Base-by-base conservation (phyloP, 805 yeast species). In the Ogataea methanolica region DNA sequence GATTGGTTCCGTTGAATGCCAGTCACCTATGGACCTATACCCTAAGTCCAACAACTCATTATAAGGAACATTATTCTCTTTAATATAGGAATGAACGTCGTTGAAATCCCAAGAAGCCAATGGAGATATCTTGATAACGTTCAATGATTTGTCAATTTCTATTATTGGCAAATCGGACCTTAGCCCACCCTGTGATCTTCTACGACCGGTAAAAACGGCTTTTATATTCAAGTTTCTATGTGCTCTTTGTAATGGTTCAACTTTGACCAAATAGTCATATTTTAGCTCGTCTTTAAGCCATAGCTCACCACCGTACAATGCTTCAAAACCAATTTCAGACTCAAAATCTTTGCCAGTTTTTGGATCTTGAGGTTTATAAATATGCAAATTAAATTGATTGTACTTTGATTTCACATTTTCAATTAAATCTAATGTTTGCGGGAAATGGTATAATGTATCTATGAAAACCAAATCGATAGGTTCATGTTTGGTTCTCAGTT, bases 1-100 rank as follows among this genome's bases (percentile, higher is more conserved):
- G 11, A 88, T 96, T 2, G 98, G 97, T 31, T 69, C 81, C 0
- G 98, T 92, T 1, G 96, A 88, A 66, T 92, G 98, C 79, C 91
- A 92, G 66, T 92, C 98, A 1, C 98, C 98, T 15, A 92, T 79
- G 0, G 96, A 88, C 60, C 89, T 83, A 67, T 91, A 92, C 0
- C 97, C 97, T 47, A 82, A 70, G 65, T 90, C 92, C 35, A 92
- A 70, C 33, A 92, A 72, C 51, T 79, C 89, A 61, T 92, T 92
- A 68, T 86, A 88, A 4, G 97, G 97, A 14, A 91, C 96, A 12
- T 78, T 56, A 62, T 89, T 70, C 35, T 71, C 74, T 49, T 83
- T 82, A 50, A 91, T 76, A 66, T 92, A 92, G 2, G 60, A 53
- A 51, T 81, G 75, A 21, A 91, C 96, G 55, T 83, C 81, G 12